Percentiles rank a stretch among this genome's conserved stretches.
Conservation (phyloP, 768 basidiomycete species). For the Suillus discolor region DNA sequence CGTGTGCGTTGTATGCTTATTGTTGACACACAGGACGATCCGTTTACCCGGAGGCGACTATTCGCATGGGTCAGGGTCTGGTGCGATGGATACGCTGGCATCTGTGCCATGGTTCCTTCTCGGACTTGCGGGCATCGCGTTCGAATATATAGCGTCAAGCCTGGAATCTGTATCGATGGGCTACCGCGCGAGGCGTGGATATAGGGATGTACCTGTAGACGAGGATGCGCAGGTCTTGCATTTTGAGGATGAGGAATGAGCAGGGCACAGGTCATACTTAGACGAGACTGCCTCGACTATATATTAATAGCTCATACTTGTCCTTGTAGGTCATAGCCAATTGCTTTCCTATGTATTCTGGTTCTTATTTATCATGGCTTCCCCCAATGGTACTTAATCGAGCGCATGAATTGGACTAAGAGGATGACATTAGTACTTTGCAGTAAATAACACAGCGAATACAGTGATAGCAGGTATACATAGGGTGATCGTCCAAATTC, state of each 20-base stretch:
- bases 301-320: constrained; percentile 1
- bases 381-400: not conserved
- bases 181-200: constrained; percentile 61
- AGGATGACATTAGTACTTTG: not conserved
- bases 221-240: constrained; percentile 86
- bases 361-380: not conserved
- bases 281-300: not conserved
- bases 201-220: constrained; percentile 77
- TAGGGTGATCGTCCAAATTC: constrained; percentile 3
- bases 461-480: constrained; percentile 5
- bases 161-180: constrained; percentile 40
- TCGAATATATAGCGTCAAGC: constrained; percentile 60
- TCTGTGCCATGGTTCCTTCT: constrained; percentile 91
- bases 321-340: not conserved
- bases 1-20: constrained; percentile 14
- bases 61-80: constrained; percentile 40
- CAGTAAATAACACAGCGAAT: constrained; percentile 5
- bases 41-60: constrained; percentile 67
- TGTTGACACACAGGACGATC: constrained; percentile 55
- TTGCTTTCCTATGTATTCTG: constrained; percentile 1
- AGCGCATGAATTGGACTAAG: not conserved
- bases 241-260: constrained; percentile 78
- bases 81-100: constrained; percentile 70
- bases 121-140: constrained; percentile 74
- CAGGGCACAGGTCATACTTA: not conserved